Evolutionary conservation across 2,329 filamentous ascomycete species (phyloP), one percentile per base, ranked within the genome.

Genomic region (Trichoderma koningii): DNA sequence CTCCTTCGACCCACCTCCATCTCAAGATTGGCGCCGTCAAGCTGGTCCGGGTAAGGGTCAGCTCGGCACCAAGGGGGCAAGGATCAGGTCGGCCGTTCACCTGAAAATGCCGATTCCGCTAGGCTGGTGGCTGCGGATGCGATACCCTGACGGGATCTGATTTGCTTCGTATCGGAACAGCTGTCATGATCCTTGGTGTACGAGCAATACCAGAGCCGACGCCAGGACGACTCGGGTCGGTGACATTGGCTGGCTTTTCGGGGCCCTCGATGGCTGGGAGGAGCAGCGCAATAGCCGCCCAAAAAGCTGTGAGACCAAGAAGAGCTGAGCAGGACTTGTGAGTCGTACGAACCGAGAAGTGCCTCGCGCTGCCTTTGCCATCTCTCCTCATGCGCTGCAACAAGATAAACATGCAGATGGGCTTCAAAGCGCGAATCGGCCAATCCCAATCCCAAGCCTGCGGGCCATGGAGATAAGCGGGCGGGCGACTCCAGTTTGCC

Each of bases 401-500:
- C 59, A 55, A 38, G 6, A 42, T 50, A 38, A 9, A 42, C 59
- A 38, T 63, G 63, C 63, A 62, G 56, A 55, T 34, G 56, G 56
- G 53, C 50, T 44, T 47, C 48, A 12, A 9, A 23, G 41, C 15
- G 48, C 41, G 38, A 63, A 44, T 61, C 55, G 56, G 55, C 63
- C 63, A 65, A 65, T 65, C 63, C 63, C 50, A 23, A 44, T 42
- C n/a, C 50, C 10, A 38, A 12, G 34, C 34, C 12, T 14, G 44
- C 50, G 55, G 55, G 50, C 55, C 63, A 30, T 61, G 63, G 57
- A 53, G 41, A 55, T 55, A 34, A 34, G 59, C 50, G 59, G 28
- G 56, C 56, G 63, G 56, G 19, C 30, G 52, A 28, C 28, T 19
- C 47, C 7, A 34, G 7, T 28, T 50, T 26, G 41, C 52, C 52